Evolutionary conservation across 1,284 basidiomycete genomes (phyloP), one percentile per base, ranked within the genome.

Genomic region (Sporisorium scitamineum): DNA sequence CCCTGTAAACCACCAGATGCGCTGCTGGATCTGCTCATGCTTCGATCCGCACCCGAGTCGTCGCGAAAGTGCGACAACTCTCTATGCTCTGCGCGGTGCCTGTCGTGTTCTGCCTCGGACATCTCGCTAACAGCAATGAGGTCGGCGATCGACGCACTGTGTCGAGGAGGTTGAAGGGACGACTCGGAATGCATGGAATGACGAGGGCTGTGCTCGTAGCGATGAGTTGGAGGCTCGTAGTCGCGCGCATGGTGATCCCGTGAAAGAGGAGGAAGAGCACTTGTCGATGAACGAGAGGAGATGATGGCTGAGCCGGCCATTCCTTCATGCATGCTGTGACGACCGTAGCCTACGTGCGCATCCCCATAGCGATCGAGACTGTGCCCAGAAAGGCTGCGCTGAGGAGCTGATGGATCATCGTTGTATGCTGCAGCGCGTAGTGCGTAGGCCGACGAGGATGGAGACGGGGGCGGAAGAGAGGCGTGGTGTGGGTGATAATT

Each of bases 21-120:
- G 50, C 74, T 76, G 54, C 69, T 70, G 20, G 74, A 72, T 7
- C 74, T 48, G 52, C 74, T 76, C 74, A 76, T 76, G 53, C 70
- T 72, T 18, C 41, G 55, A 41, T 56, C 64, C n/a, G 45, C 45
- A 0, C 22, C 18, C 14, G 13, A 11, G 4, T 71, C 69, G 3
- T 76, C 70, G 24, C 42, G 52, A 16, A 55, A 59, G 8, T 67
- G 73, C 7, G 44, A 20, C 2, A 60, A 44, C 22, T 58, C 59
- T 10, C 61, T 39, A 34, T 58, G 50, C 16, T 47, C 61, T 26
- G 50, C 48, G 18, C 61, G 57, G 18, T 66, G 65, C 18, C 54
- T 48, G 22, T 68, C 65, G 29, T 67, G 74, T 13, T 76, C 64
- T 10, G 69, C 69, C 22, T 68, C 70, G 6, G 69, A 61, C 60